A percentile compares a stretch with the other conserved stretches of the same genome.
Evolutionary conservation across 331 rosid species (phyloP).

Genomic region (Acacia pycnantha): DNA sequence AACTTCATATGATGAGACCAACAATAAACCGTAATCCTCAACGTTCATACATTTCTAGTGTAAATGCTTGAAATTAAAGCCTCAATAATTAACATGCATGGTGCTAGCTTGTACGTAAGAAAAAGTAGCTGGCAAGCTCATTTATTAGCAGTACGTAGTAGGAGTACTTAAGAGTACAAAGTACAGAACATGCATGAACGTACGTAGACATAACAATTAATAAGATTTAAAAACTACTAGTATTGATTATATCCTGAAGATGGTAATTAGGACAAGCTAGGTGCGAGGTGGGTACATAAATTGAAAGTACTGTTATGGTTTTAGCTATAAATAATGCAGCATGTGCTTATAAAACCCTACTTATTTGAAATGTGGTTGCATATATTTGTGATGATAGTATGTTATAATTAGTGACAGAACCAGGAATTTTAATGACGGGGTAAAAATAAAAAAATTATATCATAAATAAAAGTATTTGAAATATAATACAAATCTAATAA

Average conservation of each 20-base stretch:
- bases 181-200: not conserved
- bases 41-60: not conserved
- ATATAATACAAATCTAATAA: no score
- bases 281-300: not conserved
- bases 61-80: not conserved
- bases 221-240: not conserved
- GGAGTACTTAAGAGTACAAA: not conserved
- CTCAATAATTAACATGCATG: not conserved
- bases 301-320: not conserved
- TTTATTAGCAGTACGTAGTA: no score
- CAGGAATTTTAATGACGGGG: no score
- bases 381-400: not conserved
- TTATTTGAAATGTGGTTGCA: not conserved
- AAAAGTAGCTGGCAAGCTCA: no score
- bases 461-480: no score
- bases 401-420: no score
- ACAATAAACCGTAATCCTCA: not conserved
- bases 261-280: no score
- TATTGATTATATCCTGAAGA: not conserved
- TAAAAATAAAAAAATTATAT: no score
- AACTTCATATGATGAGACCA: not conserved
- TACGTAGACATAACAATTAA: not conserved
- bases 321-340: not conserved
- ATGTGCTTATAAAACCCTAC: not conserved
- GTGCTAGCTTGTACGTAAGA: no score